Evolutionary conservation across 1,284 basidiomycete species (phyloP).

Genomic region (Ceratobasidium sp.): DNA sequence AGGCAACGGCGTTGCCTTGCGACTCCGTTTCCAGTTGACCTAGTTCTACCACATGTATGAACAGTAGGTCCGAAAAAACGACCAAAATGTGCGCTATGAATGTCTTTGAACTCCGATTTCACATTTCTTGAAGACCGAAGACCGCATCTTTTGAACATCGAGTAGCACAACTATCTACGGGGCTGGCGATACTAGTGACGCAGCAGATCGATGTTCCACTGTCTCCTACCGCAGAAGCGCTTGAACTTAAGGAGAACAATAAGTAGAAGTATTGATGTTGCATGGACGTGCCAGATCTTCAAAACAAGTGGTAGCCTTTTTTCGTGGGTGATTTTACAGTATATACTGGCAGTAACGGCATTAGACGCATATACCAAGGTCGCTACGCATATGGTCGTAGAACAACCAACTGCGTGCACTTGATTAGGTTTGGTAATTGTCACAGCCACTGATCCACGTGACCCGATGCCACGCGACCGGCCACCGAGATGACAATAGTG

Average conservation of each 20-base stretch:
- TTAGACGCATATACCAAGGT: background rate
- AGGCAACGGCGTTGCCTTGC: too few species aligned
- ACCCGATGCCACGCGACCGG: constrained; percentile 38
- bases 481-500: constrained; percentile 31
- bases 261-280: background rate
- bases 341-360: background rate
- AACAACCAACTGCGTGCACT: background rate
- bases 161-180: too few species aligned
- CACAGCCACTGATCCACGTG: constrained; percentile 21
- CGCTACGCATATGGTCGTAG: background rate
- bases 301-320: too few species aligned
- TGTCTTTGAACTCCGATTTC: background rate
- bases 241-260: background rate
- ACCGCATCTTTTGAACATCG: background rate
- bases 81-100: background rate
- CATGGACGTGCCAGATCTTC: background rate
- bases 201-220: too few species aligned
- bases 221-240: background rate
- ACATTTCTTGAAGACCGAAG: background rate
- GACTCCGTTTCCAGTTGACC: too few species aligned
- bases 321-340: background rate
- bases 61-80: background rate
- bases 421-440: background rate
- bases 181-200: too few species aligned
- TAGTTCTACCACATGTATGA: too few species aligned